These are phyloP conservation scores for Leccinum ochraceum DNA, from an alignment of 768 basidiomycete species.

Conservation along the genomic window DNA sequence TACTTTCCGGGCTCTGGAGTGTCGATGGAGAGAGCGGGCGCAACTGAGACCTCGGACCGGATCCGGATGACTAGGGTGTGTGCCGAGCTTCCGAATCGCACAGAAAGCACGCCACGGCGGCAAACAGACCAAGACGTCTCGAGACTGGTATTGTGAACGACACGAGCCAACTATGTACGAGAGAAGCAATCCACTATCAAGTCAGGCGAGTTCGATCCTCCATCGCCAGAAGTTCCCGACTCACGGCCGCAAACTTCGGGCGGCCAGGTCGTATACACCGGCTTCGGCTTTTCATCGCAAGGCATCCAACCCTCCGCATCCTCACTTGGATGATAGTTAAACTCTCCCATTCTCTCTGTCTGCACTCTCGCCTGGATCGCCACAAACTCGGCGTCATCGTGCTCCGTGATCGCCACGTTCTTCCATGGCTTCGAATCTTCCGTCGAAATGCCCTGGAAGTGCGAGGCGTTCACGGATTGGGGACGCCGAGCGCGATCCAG, in stretches of 20 bases:
- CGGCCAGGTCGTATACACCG: constrained; percentile 7
- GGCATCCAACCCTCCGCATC: background rate
- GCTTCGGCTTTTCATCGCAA: background rate
- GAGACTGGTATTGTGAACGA: no score
- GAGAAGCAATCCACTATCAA: no score
- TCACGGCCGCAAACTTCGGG: background rate
- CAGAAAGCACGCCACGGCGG: no score
- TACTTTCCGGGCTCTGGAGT: background rate
- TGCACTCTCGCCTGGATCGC: background rate
- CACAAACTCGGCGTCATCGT: constrained; percentile 16
- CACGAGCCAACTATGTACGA: no score
- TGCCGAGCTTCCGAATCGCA: no score
- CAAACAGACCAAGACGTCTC: no score
- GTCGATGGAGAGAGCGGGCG: no score
- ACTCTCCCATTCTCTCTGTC: background rate
- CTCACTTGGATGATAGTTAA: no score
- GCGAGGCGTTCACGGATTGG: background rate
- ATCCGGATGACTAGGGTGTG: no score
- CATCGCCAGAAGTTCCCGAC: no score
- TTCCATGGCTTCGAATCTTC: constrained; percentile 19
- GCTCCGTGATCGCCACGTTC: constrained; percentile 18
- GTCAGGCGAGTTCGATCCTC: no score
- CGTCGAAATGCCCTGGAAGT: background rate
- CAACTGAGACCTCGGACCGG: no score
- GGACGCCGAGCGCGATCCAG: background rate